A percentile compares a stretch with the other conserved stretches of the same genome.
Evolutionary conservation across 257 asterid species (phyloP).

Genomic region (Solanum sparsipilum): DNA sequence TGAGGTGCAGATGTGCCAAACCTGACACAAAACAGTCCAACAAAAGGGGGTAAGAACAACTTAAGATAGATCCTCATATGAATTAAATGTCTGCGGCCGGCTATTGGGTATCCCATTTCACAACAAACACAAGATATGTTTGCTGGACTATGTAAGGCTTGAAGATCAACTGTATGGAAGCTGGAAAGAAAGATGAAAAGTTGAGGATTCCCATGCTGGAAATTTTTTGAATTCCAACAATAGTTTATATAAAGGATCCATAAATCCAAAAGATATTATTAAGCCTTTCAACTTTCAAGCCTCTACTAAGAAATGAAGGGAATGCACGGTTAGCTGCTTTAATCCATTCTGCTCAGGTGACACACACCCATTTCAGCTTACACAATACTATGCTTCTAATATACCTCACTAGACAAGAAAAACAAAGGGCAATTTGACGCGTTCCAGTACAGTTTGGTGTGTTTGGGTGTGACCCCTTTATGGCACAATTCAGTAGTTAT

Average conservation of each 20-base stretch:
- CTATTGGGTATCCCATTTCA: neutral
- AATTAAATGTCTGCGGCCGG: neutral
- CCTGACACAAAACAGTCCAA: constrained; percentile 25
- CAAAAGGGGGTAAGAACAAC: neutral
- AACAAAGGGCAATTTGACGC: neutral
- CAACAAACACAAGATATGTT: neutral
- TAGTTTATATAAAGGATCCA: neutral
- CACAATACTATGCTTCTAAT: neutral
- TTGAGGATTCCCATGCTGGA: neutral
- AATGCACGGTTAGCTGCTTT: neutral
- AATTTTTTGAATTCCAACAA: neutral
- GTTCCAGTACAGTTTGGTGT: neutral
- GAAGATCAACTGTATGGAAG: neutral
- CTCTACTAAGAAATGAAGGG: neutral
- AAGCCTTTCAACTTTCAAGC: neutral
- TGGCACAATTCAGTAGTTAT: neutral
- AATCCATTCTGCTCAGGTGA: neutral
- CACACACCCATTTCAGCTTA: neutral
- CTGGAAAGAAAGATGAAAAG: neutral
- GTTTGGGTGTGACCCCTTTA: neutral
- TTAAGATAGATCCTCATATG: neutral
- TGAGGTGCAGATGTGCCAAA: constrained; percentile 51
- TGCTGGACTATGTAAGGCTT: neutral
- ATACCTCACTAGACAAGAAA: neutral
- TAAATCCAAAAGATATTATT: neutral